phyloP scores from a whole-genome alignment of 495 filamentous ascomycete species.

The Xylaria sp. region DNA sequence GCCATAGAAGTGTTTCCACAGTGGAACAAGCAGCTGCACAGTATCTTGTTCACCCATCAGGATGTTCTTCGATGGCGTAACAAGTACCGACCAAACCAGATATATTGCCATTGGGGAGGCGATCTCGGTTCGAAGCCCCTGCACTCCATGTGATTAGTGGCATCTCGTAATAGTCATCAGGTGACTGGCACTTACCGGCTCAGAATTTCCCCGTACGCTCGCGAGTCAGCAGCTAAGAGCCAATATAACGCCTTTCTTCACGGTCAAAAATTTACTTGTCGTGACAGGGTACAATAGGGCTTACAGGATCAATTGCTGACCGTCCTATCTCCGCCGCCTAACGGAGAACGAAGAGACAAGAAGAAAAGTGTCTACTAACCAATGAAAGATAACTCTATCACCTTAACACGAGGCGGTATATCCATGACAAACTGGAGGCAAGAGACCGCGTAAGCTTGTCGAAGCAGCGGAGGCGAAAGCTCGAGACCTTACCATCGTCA shows the following conservation, averaged over 20 bases:
- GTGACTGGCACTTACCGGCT: not conserved
- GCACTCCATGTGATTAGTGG: not conserved
- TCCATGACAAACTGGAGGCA: not conserved
- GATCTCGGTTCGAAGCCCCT: not conserved
- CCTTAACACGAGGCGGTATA: not conserved
- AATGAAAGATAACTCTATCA: not conserved
- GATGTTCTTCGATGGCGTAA: not conserved
- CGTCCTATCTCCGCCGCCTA: not conserved
- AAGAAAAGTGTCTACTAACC: not conserved
- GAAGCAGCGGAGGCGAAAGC: not conserved
- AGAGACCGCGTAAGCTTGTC: not conserved
- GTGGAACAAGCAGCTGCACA: not conserved
- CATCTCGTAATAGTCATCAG: not conserved
- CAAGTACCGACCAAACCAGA: not conserved
- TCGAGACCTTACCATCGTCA: not conserved
- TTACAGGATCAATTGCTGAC: not conserved
- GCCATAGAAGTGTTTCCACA: not conserved
- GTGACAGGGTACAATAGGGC: too few relatives aligned
- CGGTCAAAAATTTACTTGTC: not conserved
- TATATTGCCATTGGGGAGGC: not conserved
- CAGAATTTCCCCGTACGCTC: not conserved
- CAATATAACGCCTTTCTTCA: not conserved
- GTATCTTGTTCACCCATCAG: not conserved
- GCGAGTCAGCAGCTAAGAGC: not conserved
- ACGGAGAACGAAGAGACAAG: not conserved